phyloP scores from a whole-genome alignment of 495 filamentous ascomycete genomes.

The Aspergillus incahuasiensis region DNA sequence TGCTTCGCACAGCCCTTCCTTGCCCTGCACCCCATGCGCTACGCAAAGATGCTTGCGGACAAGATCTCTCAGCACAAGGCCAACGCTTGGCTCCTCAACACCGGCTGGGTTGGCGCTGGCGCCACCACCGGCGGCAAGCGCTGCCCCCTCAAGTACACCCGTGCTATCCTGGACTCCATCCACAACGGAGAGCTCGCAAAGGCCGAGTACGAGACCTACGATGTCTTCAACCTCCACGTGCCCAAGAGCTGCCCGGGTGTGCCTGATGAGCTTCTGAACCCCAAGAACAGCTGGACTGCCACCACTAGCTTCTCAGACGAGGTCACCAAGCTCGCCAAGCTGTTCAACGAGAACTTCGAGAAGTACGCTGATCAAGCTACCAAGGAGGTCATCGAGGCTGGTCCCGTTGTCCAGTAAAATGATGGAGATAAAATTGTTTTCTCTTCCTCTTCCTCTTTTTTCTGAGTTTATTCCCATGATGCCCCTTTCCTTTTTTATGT shows the following conservation, averaged over 20 bases:
- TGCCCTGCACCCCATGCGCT: conserved; percentile 97
- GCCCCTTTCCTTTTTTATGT: conserved; percentile 6
- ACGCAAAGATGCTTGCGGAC: conserved; percentile 94
- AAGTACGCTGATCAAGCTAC: conserved; percentile 89
- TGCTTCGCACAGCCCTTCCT: conserved; percentile 99
- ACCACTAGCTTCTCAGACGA: conserved; percentile 73
- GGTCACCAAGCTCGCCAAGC: conserved; percentile 77
- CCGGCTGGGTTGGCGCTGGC: conserved; percentile 96
- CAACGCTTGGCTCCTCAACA: conserved; percentile 98
- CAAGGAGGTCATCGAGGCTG: conserved; percentile 55
- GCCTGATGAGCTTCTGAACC: conserved; percentile 88
- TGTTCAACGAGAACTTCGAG: conserved; percentile 97
- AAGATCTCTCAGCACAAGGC: conserved; percentile 94
- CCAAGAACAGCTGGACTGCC: conserved; percentile 84
- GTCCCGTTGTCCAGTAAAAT: conserved; percentile 22
- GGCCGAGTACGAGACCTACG: conserved; percentile 88
- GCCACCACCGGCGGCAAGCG: conserved; percentile 94
- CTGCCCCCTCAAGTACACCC: conserved; percentile 98
- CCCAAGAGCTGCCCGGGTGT: conserved; percentile 83
- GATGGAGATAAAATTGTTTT: conserved; percentile 12
- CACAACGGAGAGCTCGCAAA: conserved; percentile 93
- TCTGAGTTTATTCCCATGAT: conserved; percentile 1
- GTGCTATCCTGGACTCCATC: conserved; percentile 96
- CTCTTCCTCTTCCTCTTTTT: conserved; percentile 3
- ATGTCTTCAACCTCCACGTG: conserved; percentile 92